Conservation (phyloP, 805 yeast genomes). For the Kluyveromyces lactis region DNA sequence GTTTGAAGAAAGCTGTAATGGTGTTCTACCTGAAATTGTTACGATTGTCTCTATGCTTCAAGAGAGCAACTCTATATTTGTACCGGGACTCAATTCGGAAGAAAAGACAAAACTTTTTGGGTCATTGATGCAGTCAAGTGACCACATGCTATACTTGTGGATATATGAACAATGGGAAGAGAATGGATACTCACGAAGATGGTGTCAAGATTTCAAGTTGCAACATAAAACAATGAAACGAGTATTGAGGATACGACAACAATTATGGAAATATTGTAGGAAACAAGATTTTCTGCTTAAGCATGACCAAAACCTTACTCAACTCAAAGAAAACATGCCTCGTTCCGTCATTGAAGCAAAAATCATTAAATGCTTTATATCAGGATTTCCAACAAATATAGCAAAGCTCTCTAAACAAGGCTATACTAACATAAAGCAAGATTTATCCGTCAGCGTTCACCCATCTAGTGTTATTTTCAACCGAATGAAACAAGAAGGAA, state of each 20-base stretch:
- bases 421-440: slow-evolving; percentile 38
- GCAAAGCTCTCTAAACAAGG: slow-evolving; percentile 23
- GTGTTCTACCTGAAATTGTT: slow-evolving; percentile 54
- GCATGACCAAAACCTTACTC: not conserved
- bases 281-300: slow-evolving; percentile 19
- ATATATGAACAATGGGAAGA: slow-evolving; percentile 73
- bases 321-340: not conserved
- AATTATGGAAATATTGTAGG: slow-evolving; percentile 52
- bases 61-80: slow-evolving; percentile 64
- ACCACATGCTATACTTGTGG: slow-evolving; percentile 68
- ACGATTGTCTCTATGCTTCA: slow-evolving; percentile 78
- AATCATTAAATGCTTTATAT: slow-evolving; percentile 20
- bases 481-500: slow-evolving; percentile 35
- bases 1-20: slow-evolving; percentile 36
- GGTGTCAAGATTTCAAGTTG: slow-evolving; percentile 82
- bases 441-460: slow-evolving; percentile 70
- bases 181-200: slow-evolving; percentile 55
- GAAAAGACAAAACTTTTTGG: slow-evolving; percentile 15
- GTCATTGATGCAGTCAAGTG: slow-evolving; percentile 41
- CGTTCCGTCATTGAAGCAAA: slow-evolving; percentile 8
- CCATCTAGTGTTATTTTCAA: slow-evolving; percentile 70
- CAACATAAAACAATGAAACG: slow-evolving; percentile 67
- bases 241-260: slow-evolving; percentile 63
- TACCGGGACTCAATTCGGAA: slow-evolving; percentile 3
- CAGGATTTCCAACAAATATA: slow-evolving; percentile 28